Conservation (phyloP, 306 rosid genomes). For the Senna tora region DNA sequence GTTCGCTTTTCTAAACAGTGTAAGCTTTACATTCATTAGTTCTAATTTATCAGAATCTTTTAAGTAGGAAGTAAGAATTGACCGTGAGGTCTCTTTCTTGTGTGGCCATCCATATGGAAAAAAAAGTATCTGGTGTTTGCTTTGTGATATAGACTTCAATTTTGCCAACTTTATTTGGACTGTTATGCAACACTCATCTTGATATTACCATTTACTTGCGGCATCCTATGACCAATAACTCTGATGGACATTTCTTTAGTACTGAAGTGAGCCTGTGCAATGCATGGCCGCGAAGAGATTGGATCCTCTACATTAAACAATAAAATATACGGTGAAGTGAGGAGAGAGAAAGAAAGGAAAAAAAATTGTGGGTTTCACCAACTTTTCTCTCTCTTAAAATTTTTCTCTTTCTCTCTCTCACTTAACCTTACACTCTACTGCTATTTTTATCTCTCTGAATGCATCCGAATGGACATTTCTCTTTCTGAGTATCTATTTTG, state of each 20-base stretch:
- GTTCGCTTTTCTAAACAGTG: constrained; percentile 18
- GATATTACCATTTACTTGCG: background rate
- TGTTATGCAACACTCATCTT: background rate
- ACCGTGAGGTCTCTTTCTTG: background rate
- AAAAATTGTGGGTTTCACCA: too few relatives aligned
- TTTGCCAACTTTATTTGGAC: background rate
- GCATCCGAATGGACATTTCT: too few relatives aligned
- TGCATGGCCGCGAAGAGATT: background rate
- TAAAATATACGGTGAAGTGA: too few relatives aligned
- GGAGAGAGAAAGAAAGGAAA: too few relatives aligned
- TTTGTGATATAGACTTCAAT: background rate
- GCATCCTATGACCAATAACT: background rate
- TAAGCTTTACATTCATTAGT: constrained; percentile 9
- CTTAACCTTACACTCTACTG: too few relatives aligned
- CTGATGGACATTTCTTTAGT: background rate
- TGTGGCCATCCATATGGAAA: constrained; percentile 12
- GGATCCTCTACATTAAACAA: too few relatives aligned
- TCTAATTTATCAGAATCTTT: background rate
- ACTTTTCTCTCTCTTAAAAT: too few relatives aligned
- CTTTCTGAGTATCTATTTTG: too few relatives aligned
- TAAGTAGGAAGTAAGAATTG: constrained; percentile 16
- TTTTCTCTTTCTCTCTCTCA: too few relatives aligned
- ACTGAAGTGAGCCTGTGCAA: background rate
- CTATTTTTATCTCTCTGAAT: too few relatives aligned
- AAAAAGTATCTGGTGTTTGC: constrained; percentile 1